Evolutionary conservation across 2,329 filamentous ascomycete species (phyloP).

Genomic region (Colletotrichum chlorophyti): DNA sequence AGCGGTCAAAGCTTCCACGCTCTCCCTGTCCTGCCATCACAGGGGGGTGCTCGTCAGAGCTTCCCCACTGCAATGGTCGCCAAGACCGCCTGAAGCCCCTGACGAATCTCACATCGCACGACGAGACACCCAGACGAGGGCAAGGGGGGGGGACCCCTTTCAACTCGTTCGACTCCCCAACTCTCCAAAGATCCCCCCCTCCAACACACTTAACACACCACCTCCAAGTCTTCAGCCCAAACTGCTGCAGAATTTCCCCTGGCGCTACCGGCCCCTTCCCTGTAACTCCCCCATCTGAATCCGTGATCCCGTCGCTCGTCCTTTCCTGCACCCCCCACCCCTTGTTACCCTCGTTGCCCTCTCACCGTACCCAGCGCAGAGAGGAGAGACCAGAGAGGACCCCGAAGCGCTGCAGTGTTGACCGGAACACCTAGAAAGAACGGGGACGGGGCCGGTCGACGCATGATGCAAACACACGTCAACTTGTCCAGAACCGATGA

Average conservation of each 20-base stretch:
- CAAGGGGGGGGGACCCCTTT: too few species aligned
- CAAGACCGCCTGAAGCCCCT: constrained; percentile 17
- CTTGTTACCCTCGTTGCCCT: too few species aligned
- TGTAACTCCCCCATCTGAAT: not conserved
- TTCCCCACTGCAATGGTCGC: not conserved
- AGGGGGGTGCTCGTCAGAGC: not conserved
- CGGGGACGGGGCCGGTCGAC: not conserved
- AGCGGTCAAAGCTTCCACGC: constrained; percentile 13
- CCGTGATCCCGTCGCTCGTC: not conserved
- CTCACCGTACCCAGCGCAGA: too few species aligned
- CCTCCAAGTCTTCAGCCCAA: constrained; percentile 1
- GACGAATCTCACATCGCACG: constrained; percentile 20
- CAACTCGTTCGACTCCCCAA: not conserved
- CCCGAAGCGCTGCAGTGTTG: too few species aligned
- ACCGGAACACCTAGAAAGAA: too few species aligned
- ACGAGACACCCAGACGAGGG: too few species aligned
- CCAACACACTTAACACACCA: not conserved
- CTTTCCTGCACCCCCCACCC: not conserved
- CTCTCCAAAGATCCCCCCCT: not conserved
- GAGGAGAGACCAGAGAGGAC: too few species aligned
- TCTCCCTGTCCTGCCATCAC: not conserved
- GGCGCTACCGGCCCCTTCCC: constrained; percentile 10
- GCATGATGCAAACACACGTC: constrained; percentile 8
- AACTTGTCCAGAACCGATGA: not conserved
- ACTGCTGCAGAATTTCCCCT: constrained; percentile 5